Base-by-base conservation (phyloP, 1,284 basidiomycete genomes). In the Trametes versicolor region DNA sequence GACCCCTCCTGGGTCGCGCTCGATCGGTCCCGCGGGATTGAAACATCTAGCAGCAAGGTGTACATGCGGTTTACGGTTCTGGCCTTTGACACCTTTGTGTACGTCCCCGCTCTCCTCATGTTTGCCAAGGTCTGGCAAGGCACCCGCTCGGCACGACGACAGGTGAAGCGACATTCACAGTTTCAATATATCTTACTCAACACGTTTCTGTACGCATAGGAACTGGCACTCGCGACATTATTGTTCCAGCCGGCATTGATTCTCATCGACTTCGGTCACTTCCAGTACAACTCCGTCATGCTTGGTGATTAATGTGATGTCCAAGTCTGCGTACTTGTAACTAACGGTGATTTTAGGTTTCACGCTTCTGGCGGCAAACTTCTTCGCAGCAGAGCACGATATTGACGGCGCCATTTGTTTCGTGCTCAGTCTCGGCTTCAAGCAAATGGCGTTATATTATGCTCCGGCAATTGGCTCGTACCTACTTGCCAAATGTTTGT, bases 391-490 rank as follows among this genome's bases (percentile, higher is more conserved):
- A 1, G 90, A 87, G 8, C 80, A 84, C 34, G 95, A 98, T 75
- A 76, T 93, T 4, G 70, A 89, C 0, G 96, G 94, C 0, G 93
- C 94, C 7, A 75, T 93, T n/a, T 88, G 83, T 67, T 97, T 98
- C 71, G 92, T 94, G 9, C 81, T 90, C 37, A 93, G 93, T 70
- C 83, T 98, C 19, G 86, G 91, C 4, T 98, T 98, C 84, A 98
- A 98, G 77, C 96, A 98, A 77, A 98, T 98, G 95, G 91, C 94
- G 5, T 81, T 98, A 13, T 98, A 97, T 76, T 98, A 95, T 76
- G 93, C 94, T 0, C 97, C 97, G 8, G 95, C 93, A 1, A 86
- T 97, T 23, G 93, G 95, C 45, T 87, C 90, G 0, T 97, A 95
- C 77, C 80, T 96, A 1, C 79, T 96, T 17, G 93, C 89, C 45